Conservation (phyloP, 345 rosid genomes). For the Conringia planisiliqua region DNA sequence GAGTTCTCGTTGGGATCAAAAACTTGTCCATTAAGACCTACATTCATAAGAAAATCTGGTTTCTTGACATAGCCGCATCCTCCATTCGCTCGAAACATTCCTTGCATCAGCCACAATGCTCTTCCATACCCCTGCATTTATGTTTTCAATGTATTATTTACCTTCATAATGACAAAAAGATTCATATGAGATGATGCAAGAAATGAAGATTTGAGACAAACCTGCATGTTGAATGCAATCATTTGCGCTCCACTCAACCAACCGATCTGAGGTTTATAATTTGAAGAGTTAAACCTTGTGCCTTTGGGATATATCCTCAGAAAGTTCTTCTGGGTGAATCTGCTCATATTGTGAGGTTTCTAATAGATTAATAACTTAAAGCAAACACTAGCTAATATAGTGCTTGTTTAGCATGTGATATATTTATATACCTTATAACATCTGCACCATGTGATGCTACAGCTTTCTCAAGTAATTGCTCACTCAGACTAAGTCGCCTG, state of each 20-base stretch:
- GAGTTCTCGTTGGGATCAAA: conserved; percentile 51
- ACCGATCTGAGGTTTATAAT: conserved; percentile 53
- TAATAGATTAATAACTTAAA: background rate
- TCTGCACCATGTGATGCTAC: conserved; percentile 31
- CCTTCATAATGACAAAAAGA: background rate
- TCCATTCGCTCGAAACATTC: conserved; percentile 90
- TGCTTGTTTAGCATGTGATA: background rate
- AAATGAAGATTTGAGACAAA: conserved; percentile 20
- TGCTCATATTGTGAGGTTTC: background rate
- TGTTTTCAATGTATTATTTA: background rate
- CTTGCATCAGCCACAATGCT: conserved; percentile 85
- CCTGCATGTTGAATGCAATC: conserved; percentile 97
- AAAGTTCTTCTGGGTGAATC: conserved; percentile 52
- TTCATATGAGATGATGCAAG: background rate
- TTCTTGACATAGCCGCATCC: conserved; percentile 92
- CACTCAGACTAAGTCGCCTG: conserved; percentile 39
- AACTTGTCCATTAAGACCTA: conserved; percentile 37
- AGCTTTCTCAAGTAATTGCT: conserved; percentile 41
- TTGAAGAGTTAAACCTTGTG: conserved; percentile 54
- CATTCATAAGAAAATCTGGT: conserved; percentile 60
- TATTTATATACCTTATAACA: conserved; percentile 29
- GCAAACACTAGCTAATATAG: background rate
- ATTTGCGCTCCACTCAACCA: conserved; percentile 89
- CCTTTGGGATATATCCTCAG: conserved; percentile 61
- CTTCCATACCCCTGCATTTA: conserved; percentile 67